These are phyloP conservation scores for Sphaerulina musiva DNA, from an alignment of 2,329 filamentous ascomycete species.

Conservation along the genomic window DNA sequence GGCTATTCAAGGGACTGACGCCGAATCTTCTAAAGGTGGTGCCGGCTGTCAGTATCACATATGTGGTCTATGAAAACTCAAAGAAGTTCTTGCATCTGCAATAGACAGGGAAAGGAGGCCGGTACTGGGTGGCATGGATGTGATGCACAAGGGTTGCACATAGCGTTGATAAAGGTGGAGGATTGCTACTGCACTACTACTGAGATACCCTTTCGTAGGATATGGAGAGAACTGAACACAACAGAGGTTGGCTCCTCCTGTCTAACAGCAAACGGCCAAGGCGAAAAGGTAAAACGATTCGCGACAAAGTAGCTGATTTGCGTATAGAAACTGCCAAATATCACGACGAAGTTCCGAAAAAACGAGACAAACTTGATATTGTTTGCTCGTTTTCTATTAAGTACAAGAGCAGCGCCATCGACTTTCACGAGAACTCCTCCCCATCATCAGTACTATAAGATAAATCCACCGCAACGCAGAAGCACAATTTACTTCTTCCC, in stretches of 20 bases:
- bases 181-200: not conserved
- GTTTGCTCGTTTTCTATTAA: not conserved
- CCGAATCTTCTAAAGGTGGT: slow-evolving; percentile 95
- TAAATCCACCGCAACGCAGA: too few species aligned
- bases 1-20: slow-evolving; percentile 89
- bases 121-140: not conserved
- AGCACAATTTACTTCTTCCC: too few species aligned
- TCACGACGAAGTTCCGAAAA: not conserved
- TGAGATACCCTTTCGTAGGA: slow-evolving; percentile 1
- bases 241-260: not conserved
- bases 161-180: not conserved
- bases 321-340: not conserved
- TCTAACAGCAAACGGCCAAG: not conserved
- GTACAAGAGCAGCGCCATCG: not conserved
- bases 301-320: not conserved
- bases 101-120: not conserved
- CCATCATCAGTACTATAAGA: too few species aligned
- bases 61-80: slow-evolving; percentile 86
- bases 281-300: not conserved
- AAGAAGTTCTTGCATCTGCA: slow-evolving; percentile 57
- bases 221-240: not conserved
- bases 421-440: too few species aligned
- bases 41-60: slow-evolving; percentile 86
- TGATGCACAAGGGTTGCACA: not conserved
- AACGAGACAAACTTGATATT: not conserved